Conservation (phyloP, 2,329 filamentous ascomycete genomes). For the Albifimbria verrucaria region DNA sequence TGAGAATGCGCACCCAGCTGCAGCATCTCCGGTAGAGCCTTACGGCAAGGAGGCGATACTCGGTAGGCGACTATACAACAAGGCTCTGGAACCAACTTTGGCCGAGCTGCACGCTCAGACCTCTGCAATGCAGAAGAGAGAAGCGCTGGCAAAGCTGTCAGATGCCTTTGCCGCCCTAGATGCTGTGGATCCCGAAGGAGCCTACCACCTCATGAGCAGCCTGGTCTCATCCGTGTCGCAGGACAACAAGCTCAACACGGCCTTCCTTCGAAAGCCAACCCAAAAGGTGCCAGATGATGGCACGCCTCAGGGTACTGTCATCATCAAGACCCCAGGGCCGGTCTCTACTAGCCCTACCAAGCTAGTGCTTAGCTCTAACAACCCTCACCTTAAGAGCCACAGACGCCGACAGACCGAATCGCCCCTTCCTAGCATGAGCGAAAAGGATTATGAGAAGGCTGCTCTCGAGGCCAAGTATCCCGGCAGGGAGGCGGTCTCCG, state of each 20-base stretch:
- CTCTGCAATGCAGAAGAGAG: conserved; percentile 63
- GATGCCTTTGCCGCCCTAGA: conserved; percentile 85
- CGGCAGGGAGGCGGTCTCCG: conserved; percentile 53
- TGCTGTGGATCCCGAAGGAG: conserved; percentile 83
- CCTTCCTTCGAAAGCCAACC: conserved; percentile 40
- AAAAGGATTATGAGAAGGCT: conserved; percentile 45
- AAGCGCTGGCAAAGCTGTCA: conserved; percentile 77
- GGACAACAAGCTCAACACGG: conserved; percentile 61
- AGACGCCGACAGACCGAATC: conserved; percentile 58
- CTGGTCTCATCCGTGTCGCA: conserved; percentile 71
- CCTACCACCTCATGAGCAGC: conserved; percentile 77
- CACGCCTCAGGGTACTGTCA: conserved; percentile 53
- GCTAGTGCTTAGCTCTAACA: conserved; percentile 74
- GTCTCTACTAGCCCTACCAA: conserved; percentile 52
- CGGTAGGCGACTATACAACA: conserved; percentile 76
- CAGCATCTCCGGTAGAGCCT: conserved; percentile 46
- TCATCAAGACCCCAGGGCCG: conserved; percentile 46
- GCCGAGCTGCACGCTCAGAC: conserved; percentile 85
- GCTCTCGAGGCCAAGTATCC: conserved; percentile 52
- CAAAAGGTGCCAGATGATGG: conserved; percentile 39
- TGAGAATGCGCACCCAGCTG: conserved; percentile 60
- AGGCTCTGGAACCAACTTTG: conserved; percentile 77
- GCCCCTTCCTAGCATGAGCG: conserved; percentile 31
- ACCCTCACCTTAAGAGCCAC: conserved; percentile 80
- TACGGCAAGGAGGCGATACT: conserved; percentile 78